Base-by-base conservation (phyloP, 164 flowering plant species). In the Umbilicus rupestris region DNA sequence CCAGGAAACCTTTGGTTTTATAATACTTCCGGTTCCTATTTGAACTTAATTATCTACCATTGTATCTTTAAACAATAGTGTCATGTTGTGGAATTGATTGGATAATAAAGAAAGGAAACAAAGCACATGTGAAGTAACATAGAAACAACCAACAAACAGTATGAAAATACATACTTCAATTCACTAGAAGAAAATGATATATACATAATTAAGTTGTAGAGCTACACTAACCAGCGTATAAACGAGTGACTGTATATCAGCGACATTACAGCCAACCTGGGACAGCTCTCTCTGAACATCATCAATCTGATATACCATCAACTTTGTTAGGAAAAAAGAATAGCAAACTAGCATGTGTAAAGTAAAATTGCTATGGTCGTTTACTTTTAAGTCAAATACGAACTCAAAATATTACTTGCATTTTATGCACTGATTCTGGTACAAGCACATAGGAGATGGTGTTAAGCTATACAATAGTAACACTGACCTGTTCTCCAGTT, bases 401-500 rank as follows among this genome's bases (percentile, higher is more conserved):
- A 26, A 52, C 30, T 22, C 11, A 11, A 24, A 20, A 52, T 52
- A n/a, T n/a, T n/a, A n/a, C 55, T 49, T 52, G 2, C 3, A 28
- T 28, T 12, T 15, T 15, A 28, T 28, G 22, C 2, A 9, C 29
- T 33, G 10, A 15, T 39, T 52, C 12, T 7, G 26, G 33, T 39
- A 26, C 57, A 10, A 22, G 28, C 9, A 66, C 16, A 16, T 47
- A 16, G 19, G 20, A 47, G 64, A 66, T 11, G 30, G 58, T 8
- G 19, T 28, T 12, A 28, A 28, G 19, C 3, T 14, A 30, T 12
- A 55, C 12, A 55, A 1, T 20, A 12, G 7, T 14, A 39, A n/a
- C 6, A 26, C 70, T 42, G 77, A 88, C 97, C 75, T 85, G 80
- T 58, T 74, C 71, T 70, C 64, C 75, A 55, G 87, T 82, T 66